Percentiles rank a stretch among this genome's conserved stretches.
Conservation (phyloP, 1,284 basidiomycete genomes). For the Ustilago nuda region DNA sequence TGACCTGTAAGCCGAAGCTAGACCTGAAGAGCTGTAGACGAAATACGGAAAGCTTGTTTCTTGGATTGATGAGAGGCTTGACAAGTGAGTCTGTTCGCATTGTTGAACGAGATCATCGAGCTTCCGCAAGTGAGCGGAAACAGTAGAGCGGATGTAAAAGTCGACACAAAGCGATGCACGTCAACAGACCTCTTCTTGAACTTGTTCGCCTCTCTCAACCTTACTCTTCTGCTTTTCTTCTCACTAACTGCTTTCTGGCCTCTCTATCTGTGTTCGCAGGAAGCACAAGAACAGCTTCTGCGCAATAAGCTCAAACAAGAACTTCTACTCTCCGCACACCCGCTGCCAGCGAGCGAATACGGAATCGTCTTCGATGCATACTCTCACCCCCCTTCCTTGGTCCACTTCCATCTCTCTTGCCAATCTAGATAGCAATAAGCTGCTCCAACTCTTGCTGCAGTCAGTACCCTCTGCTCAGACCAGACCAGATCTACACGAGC, state of each 20-base stretch:
- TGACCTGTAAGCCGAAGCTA: background rate
- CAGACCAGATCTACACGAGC: constrained; percentile 2
- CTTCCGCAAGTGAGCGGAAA: background rate
- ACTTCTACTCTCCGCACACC: background rate
- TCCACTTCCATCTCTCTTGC: background rate
- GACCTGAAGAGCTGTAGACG: background rate
- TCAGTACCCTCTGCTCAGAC: constrained; percentile 21
- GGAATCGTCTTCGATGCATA: background rate
- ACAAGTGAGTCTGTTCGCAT: background rate
- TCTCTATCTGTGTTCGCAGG: background rate
- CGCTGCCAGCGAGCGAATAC: background rate
- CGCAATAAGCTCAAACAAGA: background rate
- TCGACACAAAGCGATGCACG: background rate
- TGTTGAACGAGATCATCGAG: background rate
- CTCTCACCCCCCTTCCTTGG: background rate
- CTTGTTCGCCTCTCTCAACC: background rate
- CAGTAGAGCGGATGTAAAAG: background rate
- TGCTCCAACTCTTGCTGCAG: constrained; percentile 16
- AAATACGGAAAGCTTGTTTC: background rate
- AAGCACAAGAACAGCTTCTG: background rate
- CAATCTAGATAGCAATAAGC: constrained; percentile 11
- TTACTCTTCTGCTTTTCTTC: background rate
- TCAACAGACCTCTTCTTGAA: background rate
- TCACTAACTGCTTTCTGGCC: background rate
- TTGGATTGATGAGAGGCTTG: background rate